Base-by-base conservation (phyloP, 768 basidiomycete species). In the Wakefieldia striispora region DNA sequence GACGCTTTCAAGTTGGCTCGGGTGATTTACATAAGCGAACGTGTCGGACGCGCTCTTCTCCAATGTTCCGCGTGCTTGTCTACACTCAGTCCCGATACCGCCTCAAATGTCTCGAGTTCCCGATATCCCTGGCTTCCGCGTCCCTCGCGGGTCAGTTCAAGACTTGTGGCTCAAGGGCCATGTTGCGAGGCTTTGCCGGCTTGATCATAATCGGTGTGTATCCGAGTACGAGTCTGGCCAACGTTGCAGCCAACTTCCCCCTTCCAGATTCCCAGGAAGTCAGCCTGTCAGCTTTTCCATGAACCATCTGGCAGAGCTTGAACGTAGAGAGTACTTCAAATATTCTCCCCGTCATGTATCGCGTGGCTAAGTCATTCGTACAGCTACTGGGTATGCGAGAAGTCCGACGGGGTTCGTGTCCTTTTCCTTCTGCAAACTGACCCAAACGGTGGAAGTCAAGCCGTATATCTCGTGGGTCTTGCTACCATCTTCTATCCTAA, bases 351-450 rank as follows among this genome's bases (percentile, higher is more conserved):
- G 34, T 17, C 43, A 26, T 16, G 9, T 42, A 35, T 39, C 39
- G 16, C 49, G 44, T 35, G 46, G 44, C 56, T 57, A 34, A 69
- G 42, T 19, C 53, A 47, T 42, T 41, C 40, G 27, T 23, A 40
- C 64, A 97, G 95, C 65, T 99, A 89, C 69, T 99, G 95, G 95
- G 97, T 99, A 37, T 97, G 94, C 72, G 97, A 99, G 74, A 98
- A 98, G 74, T 95, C 92, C 12, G 97, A 98, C 64, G 97, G 97
- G 12, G 66, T 99, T 44, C 83, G 97, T 31, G 90, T 98, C 35
- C 75, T 99, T 24, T 80, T 98, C 44, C 72, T 95, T 50, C 78
- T 98, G 43, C 73, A 79, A 66, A 78, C 85, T 43, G 75, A 87
- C 73, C 59, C 70, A 41, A 57, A 68, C 29, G 58, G 77, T 45